These are phyloP conservation scores for Dactylellina cionopaga DNA, from an alignment of 2,329 filamentous ascomycete species.

Conservation along the genomic window DNA sequence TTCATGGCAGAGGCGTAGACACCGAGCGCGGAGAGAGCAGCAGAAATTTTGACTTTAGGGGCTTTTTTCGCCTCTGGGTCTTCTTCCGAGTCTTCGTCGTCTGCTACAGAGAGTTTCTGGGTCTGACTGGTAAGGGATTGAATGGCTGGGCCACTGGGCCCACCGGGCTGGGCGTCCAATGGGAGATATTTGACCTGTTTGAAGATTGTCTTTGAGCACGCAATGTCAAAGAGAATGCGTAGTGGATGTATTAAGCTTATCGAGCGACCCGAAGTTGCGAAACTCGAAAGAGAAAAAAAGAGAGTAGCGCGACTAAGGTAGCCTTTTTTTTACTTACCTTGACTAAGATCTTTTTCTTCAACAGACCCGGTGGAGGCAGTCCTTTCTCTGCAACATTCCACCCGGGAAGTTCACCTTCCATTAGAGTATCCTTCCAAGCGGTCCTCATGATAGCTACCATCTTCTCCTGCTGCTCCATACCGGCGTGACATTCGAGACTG, in stretches of 20 bases:
- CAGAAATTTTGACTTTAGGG: conserved; percentile 55
- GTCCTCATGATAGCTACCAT: conserved; percentile 96
- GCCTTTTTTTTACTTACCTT: conserved; percentile 69
- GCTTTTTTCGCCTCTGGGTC: conserved; percentile 43
- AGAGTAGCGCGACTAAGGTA: background rate
- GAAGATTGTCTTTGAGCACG: conserved; percentile 52
- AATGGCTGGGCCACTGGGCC: background rate
- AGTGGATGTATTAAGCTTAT: conserved; percentile 35
- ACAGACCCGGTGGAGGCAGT: conserved; percentile 75
- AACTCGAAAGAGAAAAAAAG: background rate
- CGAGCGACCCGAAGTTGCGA: background rate
- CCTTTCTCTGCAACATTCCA: conserved; percentile 56
- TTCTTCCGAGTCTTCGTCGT: conserved; percentile 18
- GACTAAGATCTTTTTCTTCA: conserved; percentile 82
- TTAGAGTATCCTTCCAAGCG: conserved; percentile 79
- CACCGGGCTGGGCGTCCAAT: conserved; percentile 47
- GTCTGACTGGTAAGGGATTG: conserved; percentile 33
- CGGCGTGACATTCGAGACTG: conserved; percentile 89
- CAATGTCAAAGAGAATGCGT: conserved; percentile 21
- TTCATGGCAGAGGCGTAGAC: conserved; percentile 56
- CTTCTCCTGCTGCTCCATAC: conserved; percentile 81
- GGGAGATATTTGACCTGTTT: conserved; percentile 56
- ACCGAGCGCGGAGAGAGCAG: conserved; percentile 54
- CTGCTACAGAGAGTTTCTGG: conserved; percentile 22
- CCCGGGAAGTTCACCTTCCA: conserved; percentile 71